Evolutionary conservation across 2,329 filamentous ascomycete genomes (phyloP), one percentile per base, ranked within the genome.

Genomic region (Scopulariopsis brevicaulis): DNA sequence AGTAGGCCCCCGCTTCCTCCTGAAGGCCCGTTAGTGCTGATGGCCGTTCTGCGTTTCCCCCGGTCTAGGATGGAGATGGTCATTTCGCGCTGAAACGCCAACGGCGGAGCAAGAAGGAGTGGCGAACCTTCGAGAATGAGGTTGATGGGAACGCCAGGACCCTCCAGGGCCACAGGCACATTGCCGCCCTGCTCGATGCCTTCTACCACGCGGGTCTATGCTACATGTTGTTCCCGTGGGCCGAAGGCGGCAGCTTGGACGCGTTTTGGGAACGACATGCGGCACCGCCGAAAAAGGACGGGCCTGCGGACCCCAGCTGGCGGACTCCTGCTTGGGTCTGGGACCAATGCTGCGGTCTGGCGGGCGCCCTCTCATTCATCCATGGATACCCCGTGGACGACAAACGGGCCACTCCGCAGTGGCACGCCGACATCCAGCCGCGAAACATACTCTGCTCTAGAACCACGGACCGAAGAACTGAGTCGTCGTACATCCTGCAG

Each of bases 231-330:
- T 56, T 56, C 20, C 54, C 54, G 20, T 56, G 54, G 54, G 54
- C 54, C 4, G 54, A 56, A 18, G 22, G 43, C 10, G 54, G 54
- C 3, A 50, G 25, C 25, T 60, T 63, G 54, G 60, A 60, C 53
- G 58, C 60, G 28, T 59, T 62, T 32, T 62, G 55, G 56, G 58
- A 60, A 54, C 11, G 50, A 24, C 12, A 40, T 12, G 14, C 14
- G 10, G 18, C 4, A 6, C 54, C 40, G 2, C n/a, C 8, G 10
- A 15, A 22, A n/a, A 6, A 20, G 25, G 35, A 11, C 4, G 10
- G 12, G 25, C 24, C 25, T 6, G 12, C 20, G 20, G 3, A 24
- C 18, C 37, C 18, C n/a, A 7, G n/a, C 18, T 48, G 40, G 35
- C 32, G 25, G 28, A 28, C 54, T 4, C 12, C 35, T n/a, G 22